These are phyloP conservation scores for Sarcocystis neurona DNA, from an alignment of 169 alveolate genomes.

Conservation along the genomic window DNA sequence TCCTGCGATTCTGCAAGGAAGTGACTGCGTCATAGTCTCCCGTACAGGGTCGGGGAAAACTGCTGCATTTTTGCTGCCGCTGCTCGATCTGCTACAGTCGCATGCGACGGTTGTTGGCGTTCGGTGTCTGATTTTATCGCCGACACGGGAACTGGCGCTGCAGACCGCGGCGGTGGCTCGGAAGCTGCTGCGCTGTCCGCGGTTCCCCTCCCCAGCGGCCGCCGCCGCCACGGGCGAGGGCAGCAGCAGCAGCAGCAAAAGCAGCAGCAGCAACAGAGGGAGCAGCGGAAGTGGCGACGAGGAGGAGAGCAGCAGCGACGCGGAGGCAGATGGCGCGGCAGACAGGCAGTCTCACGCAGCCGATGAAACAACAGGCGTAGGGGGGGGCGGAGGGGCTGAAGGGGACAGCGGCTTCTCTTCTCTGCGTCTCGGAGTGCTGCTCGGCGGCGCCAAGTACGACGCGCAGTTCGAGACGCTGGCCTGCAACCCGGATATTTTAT, in stretches of 20 bases:
- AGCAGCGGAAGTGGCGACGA: too few relatives aligned
- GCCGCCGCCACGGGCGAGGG: too few relatives aligned
- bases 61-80: constrained; percentile 92
- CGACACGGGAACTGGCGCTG: constrained; percentile 91
- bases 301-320: too few relatives aligned
- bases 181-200: constrained; percentile 70
- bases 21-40: constrained; percentile 87
- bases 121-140: constrained; percentile 88
- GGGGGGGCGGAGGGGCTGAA: too few relatives aligned
- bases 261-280: too few relatives aligned
- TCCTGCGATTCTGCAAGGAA: constrained; percentile 89
- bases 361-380: too few relatives aligned
- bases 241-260: too few relatives aligned
- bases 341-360: too few relatives aligned
- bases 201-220: too few relatives aligned
- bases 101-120: constrained; percentile 89
- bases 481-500: constrained; percentile 84
- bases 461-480: constrained; percentile 90
- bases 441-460: constrained; percentile 92
- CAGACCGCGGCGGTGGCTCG: constrained; percentile 75
- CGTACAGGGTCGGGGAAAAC: constrained; percentile 95
- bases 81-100: constrained; percentile 49
- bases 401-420: constrained; percentile 75
- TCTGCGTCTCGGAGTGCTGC: constrained; percentile 82
- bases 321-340: too few relatives aligned